A percentile compares a stretch with the other conserved stretches of the same genome.
Conservation (phyloP, 805 yeast species). For the Suhomyces sp. region DNA sequence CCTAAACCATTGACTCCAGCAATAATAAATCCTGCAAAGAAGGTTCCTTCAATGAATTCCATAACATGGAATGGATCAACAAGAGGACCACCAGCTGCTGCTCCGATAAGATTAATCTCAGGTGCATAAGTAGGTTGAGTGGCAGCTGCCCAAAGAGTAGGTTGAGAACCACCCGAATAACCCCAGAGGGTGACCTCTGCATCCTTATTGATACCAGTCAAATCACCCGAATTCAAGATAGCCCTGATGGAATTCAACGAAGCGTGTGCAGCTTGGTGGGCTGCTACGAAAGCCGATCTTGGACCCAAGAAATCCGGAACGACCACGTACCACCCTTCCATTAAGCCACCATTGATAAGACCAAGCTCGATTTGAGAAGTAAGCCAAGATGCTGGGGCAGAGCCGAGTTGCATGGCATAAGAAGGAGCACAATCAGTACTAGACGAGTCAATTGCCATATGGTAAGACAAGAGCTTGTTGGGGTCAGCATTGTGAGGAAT, state of each 20-base stretch:
- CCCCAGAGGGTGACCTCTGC: slow-evolving; percentile 31
- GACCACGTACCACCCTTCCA: slow-evolving; percentile 32
- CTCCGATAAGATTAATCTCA: slow-evolving; percentile 29
- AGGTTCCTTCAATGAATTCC: slow-evolving; percentile 20
- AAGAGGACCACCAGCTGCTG: slow-evolving; percentile 36
- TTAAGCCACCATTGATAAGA: slow-evolving; percentile 11
- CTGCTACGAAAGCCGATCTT: slow-evolving; percentile 30
- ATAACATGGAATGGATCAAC: slow-evolving; percentile 31
- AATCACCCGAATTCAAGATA: slow-evolving; percentile 14
- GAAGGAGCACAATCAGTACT: slow-evolving; percentile 26
- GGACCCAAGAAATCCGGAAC: slow-evolving; percentile 37
- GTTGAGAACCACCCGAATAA: slow-evolving; percentile 39
- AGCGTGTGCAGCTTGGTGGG: slow-evolving; percentile 28
- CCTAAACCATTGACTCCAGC: slow-evolving; percentile 28
- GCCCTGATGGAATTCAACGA: slow-evolving; percentile 32
- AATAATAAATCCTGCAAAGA: slow-evolving; percentile 30
- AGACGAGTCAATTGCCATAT: slow-evolving; percentile 28
- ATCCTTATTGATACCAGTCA: slow-evolving; percentile 17
- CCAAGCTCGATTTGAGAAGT: slow-evolving; percentile 15
- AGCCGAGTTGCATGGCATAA: slow-evolving; percentile 18
- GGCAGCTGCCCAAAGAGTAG: slow-evolving; percentile 38
- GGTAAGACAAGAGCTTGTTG: slow-evolving; percentile 24
- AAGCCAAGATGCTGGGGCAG: slow-evolving; percentile 11
- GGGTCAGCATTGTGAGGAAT: slow-evolving; percentile 29
- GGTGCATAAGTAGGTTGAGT: slow-evolving; percentile 37